phyloP scores from a whole-genome alignment of 148 eudicot genomes.

The Polygonum aviculare region DNA sequence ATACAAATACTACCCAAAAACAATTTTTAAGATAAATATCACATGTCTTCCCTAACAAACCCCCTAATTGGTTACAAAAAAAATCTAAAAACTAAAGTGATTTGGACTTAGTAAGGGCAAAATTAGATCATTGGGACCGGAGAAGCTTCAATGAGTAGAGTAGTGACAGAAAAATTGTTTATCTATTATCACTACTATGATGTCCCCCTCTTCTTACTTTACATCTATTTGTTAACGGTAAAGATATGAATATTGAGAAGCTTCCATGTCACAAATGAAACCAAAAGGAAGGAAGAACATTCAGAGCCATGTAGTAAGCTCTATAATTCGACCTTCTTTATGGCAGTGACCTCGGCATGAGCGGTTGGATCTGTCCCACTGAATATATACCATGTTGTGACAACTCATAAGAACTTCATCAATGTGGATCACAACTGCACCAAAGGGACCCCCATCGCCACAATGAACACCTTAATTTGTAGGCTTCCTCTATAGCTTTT shows the following conservation, averaged over 20 bases:
- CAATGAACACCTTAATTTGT: conserved; percentile 10
- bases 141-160: conserved; percentile 92
- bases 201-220: no score
- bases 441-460: conserved; percentile 12
- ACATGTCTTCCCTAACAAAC: no score
- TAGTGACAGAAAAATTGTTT: no score
- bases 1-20: no score
- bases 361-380: conserved; percentile 6
- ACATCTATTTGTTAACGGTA: no score
- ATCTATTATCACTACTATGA: no score
- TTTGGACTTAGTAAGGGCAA: no score
- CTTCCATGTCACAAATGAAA: background rate
- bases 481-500: conserved; percentile 9
- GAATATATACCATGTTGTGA: conserved; percentile 11
- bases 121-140: conserved; percentile 66
- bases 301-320: background rate
- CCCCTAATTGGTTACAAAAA: no score
- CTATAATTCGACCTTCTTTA: background rate
- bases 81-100: no score
- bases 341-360: conserved; percentile 13
- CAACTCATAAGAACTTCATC: conserved; percentile 25
- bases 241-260: background rate
- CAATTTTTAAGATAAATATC: no score
- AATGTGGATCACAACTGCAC: conserved; percentile 5
- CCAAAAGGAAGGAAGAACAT: background rate